phyloP scores from a whole-genome alignment of 768 basidiomycete genomes.

The Serendipita sp. region DNA sequence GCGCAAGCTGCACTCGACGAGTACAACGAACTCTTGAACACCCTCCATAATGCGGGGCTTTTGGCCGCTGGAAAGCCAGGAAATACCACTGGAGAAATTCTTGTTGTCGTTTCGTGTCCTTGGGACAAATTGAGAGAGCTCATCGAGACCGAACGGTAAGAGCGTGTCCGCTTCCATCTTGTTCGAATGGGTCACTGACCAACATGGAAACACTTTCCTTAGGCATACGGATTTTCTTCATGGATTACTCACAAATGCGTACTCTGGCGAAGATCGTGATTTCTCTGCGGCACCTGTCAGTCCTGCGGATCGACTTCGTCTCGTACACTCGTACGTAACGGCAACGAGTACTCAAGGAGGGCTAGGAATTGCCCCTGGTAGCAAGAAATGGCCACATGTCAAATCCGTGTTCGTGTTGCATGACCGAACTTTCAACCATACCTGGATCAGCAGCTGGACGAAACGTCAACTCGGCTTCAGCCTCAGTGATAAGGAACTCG shows the following conservation, averaged over 20 bases:
- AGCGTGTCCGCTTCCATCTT: slow-evolving; percentile 2
- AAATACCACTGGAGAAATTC: slow-evolving; percentile 55
- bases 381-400: slow-evolving; percentile 59
- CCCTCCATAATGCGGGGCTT: slow-evolving; percentile 46
- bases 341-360: slow-evolving; percentile 62
- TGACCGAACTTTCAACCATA: slow-evolving; percentile 62
- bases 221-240: slow-evolving; percentile 67
- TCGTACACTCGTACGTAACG: slow-evolving; percentile 56
- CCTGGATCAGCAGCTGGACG: slow-evolving; percentile 67
- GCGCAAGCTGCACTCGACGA: slow-evolving; percentile 50
- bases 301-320: slow-evolving; percentile 65
- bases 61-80: slow-evolving; percentile 61
- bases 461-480: slow-evolving; percentile 40
- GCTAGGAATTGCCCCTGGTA: slow-evolving; percentile 60
- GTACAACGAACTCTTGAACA: slow-evolving; percentile 46
- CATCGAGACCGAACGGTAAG: slow-evolving; percentile 60
- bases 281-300: slow-evolving; percentile 29
- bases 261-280: slow-evolving; percentile 27
- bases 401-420: slow-evolving; percentile 74
- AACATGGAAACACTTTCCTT: neutral
- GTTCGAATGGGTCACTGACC: neutral
- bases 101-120: slow-evolving; percentile 63
- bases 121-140: slow-evolving; percentile 43
- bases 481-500: slow-evolving; percentile 35
- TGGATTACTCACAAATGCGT: slow-evolving; percentile 44